phyloP scores from a whole-genome alignment of 495 filamentous ascomycete species.

The Xeromyces bisporus region DNA sequence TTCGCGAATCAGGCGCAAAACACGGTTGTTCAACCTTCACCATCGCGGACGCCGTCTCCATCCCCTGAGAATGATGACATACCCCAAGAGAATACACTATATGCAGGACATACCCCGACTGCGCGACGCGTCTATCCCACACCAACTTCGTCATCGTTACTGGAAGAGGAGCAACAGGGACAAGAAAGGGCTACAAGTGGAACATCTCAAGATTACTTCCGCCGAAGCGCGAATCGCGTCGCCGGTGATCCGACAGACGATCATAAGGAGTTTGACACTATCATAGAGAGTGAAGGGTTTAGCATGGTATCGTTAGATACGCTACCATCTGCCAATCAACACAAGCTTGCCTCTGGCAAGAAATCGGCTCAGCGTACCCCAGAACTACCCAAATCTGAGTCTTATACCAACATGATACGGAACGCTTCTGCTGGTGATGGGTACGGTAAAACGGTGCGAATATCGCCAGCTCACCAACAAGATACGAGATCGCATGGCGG shows the following conservation, averaged over 20 bases:
- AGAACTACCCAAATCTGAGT: conserved; percentile 9
- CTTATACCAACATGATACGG: conserved; percentile 8
- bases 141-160: conserved; percentile 24
- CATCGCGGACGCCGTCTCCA: conserved; percentile 26
- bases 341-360: conserved; percentile 13
- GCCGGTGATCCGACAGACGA: conserved; percentile 23
- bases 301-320: conserved; percentile 42
- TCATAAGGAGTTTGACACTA: conserved; percentile 35
- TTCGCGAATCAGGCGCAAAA: conserved; percentile 12
- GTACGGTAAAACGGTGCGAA: neutral
- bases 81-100: conserved; percentile 17
- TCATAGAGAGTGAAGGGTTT: conserved; percentile 43
- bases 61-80: conserved; percentile 11
- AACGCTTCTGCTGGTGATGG: conserved; percentile 8
- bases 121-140: conserved; percentile 23
- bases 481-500: neutral
- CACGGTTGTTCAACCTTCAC: conserved; percentile 19
- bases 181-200: conserved; percentile 1
- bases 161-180: conserved; percentile 19
- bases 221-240: conserved; percentile 2
- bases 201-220: conserved; percentile 1
- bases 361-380: conserved; percentile 10
- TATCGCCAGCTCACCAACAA: neutral
- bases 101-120: conserved; percentile 15
- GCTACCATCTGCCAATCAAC: conserved; percentile 28